phyloP scores from a whole-genome alignment of 2,329 filamentous ascomycete species.

The Cytospora piceae region DNA sequence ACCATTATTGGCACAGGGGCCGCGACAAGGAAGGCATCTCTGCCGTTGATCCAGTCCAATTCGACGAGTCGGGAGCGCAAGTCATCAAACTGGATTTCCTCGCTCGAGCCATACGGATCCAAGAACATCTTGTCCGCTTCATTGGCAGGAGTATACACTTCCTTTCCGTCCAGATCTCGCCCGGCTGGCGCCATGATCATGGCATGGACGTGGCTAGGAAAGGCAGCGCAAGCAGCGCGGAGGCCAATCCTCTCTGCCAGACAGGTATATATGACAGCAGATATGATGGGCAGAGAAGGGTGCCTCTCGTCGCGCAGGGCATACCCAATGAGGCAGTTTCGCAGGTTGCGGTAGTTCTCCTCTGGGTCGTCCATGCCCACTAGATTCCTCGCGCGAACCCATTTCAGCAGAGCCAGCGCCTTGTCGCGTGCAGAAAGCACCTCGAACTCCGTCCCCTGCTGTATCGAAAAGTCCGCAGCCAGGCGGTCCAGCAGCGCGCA shows the following conservation, averaged over 20 bases:
- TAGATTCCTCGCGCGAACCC: conserved; percentile 70
- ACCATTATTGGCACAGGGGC: conserved; percentile 70
- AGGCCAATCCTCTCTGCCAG: conserved; percentile 76
- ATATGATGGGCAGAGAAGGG: conserved; percentile 83
- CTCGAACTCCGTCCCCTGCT: conserved; percentile 56
- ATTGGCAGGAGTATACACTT: conserved; percentile 44
- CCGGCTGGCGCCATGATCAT: conserved; percentile 68
- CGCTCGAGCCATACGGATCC: conserved; percentile 74
- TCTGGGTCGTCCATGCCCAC: conserved; percentile 70
- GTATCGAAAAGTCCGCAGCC: conserved; percentile 57
- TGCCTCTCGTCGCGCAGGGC: conserved; percentile 74
- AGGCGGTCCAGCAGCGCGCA: conserved; percentile 67
- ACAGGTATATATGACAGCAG: conserved; percentile 82
- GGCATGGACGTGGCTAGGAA: conserved; percentile 84
- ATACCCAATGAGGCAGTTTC: conserved; percentile 87
- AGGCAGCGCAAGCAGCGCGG: conserved; percentile 76
- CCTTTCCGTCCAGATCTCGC: conserved; percentile 60
- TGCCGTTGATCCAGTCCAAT: conserved; percentile 48
- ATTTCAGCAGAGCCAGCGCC: conserved; percentile 69
- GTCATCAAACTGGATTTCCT: conserved; percentile 65
- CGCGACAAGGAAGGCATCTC: conserved; percentile 61
- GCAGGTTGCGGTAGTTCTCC: conserved; percentile 73
- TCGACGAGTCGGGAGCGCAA: conserved; percentile 63
- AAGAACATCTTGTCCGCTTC: conserved; percentile 70
- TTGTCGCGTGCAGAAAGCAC: conserved; percentile 65